phyloP scores from a whole-genome alignment of 108 stramenopile species.

The Nannochloropsis salina region DNA sequence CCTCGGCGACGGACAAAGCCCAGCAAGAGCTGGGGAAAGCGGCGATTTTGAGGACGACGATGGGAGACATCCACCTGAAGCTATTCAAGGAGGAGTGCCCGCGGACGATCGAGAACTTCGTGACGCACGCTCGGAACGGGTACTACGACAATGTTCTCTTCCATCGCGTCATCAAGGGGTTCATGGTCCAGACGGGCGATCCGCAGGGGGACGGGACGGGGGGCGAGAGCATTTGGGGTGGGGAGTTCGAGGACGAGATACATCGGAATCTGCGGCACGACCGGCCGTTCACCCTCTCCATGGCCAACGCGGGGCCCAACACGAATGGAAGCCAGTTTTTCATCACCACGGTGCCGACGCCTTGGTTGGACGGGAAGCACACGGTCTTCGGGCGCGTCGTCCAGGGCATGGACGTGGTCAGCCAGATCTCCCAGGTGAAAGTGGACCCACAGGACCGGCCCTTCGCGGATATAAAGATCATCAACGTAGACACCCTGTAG shows the following conservation, averaged over 20 bases:
- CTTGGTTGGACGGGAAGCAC: slow-evolving; percentile 92
- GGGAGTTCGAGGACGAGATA: slow-evolving; percentile 98
- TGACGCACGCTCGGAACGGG: slow-evolving; percentile 72
- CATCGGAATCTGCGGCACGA: slow-evolving; percentile 75
- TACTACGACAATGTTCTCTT: slow-evolving; percentile 98
- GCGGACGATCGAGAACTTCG: slow-evolving; percentile 88
- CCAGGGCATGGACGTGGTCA: slow-evolving; percentile 88
- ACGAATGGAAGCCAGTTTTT: slow-evolving; percentile 73
- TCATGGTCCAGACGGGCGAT: slow-evolving; percentile 98
- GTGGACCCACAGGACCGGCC: slow-evolving; percentile 93
- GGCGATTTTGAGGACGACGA: slow-evolving; percentile 86
- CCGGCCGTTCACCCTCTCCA: slow-evolving; percentile 87
- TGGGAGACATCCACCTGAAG: slow-evolving; percentile 88
- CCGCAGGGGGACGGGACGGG: slow-evolving; percentile 99
- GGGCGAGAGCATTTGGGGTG: slow-evolving; percentile 98
- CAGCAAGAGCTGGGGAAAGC: slow-evolving; percentile 51
- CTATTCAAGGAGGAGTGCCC: slow-evolving; percentile 76
- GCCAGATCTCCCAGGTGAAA: slow-evolving; percentile 50
- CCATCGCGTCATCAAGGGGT: slow-evolving; percentile 76
- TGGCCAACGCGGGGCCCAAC: slow-evolving; percentile 88
- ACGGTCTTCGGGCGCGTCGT: slow-evolving; percentile 95
- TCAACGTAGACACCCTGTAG: slow-evolving; percentile 59
- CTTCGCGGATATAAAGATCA: slow-evolving; percentile 76
- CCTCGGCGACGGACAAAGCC: slow-evolving; percentile 25
- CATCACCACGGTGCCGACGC: slow-evolving; percentile 88